Conservation (phyloP, 352 stramenopile genomes). For the Pythium chondricola region DNA sequence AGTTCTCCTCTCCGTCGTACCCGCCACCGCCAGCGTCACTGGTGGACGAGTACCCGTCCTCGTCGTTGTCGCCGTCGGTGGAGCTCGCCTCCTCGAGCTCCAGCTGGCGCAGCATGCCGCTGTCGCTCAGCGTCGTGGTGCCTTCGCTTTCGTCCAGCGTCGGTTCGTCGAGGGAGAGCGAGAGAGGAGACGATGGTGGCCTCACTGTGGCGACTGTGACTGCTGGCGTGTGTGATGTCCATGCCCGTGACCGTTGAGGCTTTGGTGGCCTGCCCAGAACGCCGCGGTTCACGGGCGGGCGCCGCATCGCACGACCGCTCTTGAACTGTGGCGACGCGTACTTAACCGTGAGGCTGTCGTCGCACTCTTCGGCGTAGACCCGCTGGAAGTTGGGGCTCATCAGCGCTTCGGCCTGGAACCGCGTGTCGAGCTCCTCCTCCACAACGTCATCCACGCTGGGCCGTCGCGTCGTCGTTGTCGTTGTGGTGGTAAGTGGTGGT, state of each 20-base stretch:
- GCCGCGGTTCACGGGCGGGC: neutral
- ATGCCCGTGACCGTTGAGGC: neutral
- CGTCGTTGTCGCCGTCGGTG: slow-evolving; percentile 24
- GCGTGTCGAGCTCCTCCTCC: slow-evolving; percentile 15
- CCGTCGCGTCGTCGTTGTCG: neutral
- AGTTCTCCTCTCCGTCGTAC: slow-evolving; percentile 81
- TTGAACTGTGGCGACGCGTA: slow-evolving; percentile 32
- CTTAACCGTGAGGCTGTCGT: slow-evolving; percentile 70
- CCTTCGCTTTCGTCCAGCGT: slow-evolving; percentile 1
- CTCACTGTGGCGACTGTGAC: too few species aligned
- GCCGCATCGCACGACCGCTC: neutral
- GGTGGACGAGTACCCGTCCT: slow-evolving; percentile 47
- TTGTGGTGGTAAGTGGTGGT: neutral
- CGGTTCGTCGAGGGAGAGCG: slow-evolving; percentile 6
- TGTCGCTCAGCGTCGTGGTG: slow-evolving; percentile 36
- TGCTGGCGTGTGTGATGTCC: neutral
- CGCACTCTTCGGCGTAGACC: slow-evolving; percentile 75
- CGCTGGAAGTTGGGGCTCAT: slow-evolving; percentile 80
- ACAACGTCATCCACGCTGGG: slow-evolving; percentile 12
- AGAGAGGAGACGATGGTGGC: too few species aligned
- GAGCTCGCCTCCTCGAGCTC: slow-evolving; percentile 48
- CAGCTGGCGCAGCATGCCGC: slow-evolving; percentile 49
- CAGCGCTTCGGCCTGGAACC: slow-evolving; percentile 44
- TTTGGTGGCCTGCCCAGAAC: slow-evolving; percentile 3
- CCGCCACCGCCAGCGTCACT: too few species aligned